Base-by-base conservation (phyloP, 2,329 filamentous ascomycete species). In the Gliomastix tumulicola region DNA sequence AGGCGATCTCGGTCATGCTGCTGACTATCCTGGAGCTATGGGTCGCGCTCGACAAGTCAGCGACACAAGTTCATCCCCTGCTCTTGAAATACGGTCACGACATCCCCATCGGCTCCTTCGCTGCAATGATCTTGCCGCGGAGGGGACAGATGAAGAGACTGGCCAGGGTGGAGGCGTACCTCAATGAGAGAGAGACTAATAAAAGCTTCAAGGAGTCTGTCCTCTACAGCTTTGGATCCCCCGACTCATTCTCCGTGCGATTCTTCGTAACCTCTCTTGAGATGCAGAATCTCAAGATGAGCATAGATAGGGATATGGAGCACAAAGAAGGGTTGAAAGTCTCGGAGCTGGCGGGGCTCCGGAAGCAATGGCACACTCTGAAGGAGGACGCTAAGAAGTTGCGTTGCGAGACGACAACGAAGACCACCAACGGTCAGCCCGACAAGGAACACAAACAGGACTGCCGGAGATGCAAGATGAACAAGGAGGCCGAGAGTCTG, bases 21-120 rank as follows among this genome's bases (percentile, higher is more conserved):
- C 56, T 82, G 1, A 75, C 68, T 0, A 42, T 72, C 0, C 43
- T 78, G 3, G 73, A 79, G 36, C 48, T 82, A 0, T 82, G 78
- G 78, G 48, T 74, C 7, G 70, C 69, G 1, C 65, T 68, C 22
- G 77, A 82, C 41, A 66, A 56, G 35, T 57, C 58, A 4, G 67
- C 66, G 2, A 55, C 62, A 3, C 13, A 28, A 1, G 38, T 52
- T 0, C 56, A 62, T 18, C 53, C 59, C 0, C 41, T 73, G 3
- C 46, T 82, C 0, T n/a, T 7, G 0, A 50, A 72, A 0, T 80
- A 74, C 42, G 46, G 59, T 12, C 62, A 66, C 1, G 62, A 63
- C 3, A 49, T 80, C 4, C 57, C 62, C 0, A 3, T 35, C 0
- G 32, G 42, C 0, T 35, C 67, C 1, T 56, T 74, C 2, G 48